Base-by-base conservation (phyloP, 225 moss, liverwort and hornwort genomes). In the Pseudisothecium myosuroides region DNA sequence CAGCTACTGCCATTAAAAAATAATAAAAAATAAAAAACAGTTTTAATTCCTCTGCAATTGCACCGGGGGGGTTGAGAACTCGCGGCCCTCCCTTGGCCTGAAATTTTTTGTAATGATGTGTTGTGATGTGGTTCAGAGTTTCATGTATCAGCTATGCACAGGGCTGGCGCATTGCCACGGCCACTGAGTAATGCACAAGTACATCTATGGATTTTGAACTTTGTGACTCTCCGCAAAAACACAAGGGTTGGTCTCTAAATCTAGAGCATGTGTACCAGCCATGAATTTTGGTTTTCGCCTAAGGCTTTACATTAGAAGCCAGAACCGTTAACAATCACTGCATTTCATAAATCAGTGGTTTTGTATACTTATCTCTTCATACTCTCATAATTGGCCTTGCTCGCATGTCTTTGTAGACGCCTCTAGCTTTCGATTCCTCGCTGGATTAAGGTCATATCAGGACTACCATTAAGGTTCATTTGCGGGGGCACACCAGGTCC, bases 161-260 rank as follows among this genome's bases (percentile, higher is more conserved):
- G 92, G 92, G 7, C 87, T 94, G 63, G 94, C 92, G 18, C 94
- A n/a, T n/a, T n/a, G n/a, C n/a, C n/a, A 94, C 74, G 90, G 91
- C 65, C 92, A 94, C 28, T 92, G 94, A 81, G 94, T 94, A 9
- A 92, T 94, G 92, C 94, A 94, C 87, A 92, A 92, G 93, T 93
- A 59, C 2, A 43, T 20, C 8, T 20, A 28, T 10, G 2, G 43
- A 56, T 37, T 79, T 43, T 52, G 7, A 50, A 23, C 5, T 77
- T 5, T 31, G 14, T 29, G 50, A 7, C 28, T 10, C 20, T 29
- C 27, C 19, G 3, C 21, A 2, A 19, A 37, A 61, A 19, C 36
- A 14, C 6, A 43, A 24, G 36, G 27, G 37, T n/a, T 79, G 79
- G 1, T 6, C 56, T 58, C 10, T n/a, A n/a, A 24, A 55, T 36